A percentile compares a stretch with the other conserved stretches of the same genome.
These are phyloP conservation scores for Pseudomassariella vexata DNA, from an alignment of 2,329 filamentous ascomycete species.

Conservation along the genomic window DNA sequence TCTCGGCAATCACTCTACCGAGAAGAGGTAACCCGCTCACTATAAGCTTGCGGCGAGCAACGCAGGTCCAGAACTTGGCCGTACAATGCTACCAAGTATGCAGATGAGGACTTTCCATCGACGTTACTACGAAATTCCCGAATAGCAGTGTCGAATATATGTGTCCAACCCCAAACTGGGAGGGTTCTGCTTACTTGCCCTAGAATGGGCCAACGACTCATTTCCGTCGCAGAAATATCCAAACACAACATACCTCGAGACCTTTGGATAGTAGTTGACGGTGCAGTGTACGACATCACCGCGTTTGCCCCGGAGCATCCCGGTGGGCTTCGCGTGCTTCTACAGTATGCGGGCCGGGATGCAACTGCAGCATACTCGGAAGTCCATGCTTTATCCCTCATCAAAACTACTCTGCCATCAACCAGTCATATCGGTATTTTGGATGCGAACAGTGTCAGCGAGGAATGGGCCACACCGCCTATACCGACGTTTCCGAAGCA, in stretches of 20 bases:
- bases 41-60: no score
- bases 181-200: neutral
- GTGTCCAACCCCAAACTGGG: no score
- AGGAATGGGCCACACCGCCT: constrained; percentile 34
- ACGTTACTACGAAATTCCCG: no score
- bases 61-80: no score
- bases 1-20: no score
- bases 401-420: constrained; percentile 33
- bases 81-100: no score
- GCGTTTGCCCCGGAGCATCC: constrained; percentile 10
- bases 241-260: constrained; percentile 7
- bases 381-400: constrained; percentile 40
- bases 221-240: constrained; percentile 5
- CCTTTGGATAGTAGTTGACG: constrained; percentile 10
- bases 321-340: constrained; percentile 28
- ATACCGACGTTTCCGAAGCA: neutral
- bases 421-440: constrained; percentile 44
- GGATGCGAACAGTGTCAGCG: constrained; percentile 39
- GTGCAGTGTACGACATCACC: constrained; percentile 9
- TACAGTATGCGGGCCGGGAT: constrained; percentile 46
- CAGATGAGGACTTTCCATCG: no score
- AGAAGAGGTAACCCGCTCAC: no score
- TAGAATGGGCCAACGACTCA: neutral
- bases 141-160: no score
- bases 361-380: constrained; percentile 46